Base-by-base conservation (phyloP, 2,329 filamentous ascomycete genomes). In the Xylaria sp. region DNA sequence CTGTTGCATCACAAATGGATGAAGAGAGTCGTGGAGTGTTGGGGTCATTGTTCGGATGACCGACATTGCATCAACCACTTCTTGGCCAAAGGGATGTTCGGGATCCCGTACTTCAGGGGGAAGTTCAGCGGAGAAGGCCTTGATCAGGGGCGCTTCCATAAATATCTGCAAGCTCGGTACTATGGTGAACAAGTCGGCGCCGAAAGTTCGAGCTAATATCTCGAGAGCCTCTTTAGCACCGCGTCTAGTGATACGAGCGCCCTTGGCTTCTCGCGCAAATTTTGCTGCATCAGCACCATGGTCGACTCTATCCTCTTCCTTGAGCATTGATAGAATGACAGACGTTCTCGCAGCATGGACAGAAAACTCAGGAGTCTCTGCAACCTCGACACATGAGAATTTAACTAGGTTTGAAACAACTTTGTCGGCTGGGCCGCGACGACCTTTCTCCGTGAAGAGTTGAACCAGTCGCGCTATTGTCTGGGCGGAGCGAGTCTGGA, bases 321-420 rank as follows among this genome's bases (percentile, higher is more conserved):
- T 99, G 70, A 94, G 92, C 76, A 99, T 88, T 0, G 95, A 98
- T 15, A 99, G 79, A 59, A 99, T 95, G 14, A 90, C 89, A 67
- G 89, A 88, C 47, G 89, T 91, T 72, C 96, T 89, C 45, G 82
- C 76, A 1, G 90, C 91, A 72, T 98, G 95, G 28, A 91, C 89
- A 4, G 89, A 87, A 75, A 98, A 98, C 72, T 98, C 95, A 0
- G 95, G 95, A 0, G 96, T 99, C 76, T 99, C 96, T 0, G 95
- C 94, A 1, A 96, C 96, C 75, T 99, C 95, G 72, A 97, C 92
- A 73, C 95, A 99, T 67, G 93, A 97, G 78, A 97, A 99, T 74
- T 97, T 98, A 79, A 96, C 92, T 55, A 99, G 78, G 73, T 99
- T 99, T 49, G 92, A 89, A 28, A 98, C 94, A 14, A 99, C 91